Percentiles rank a stretch among this genome's conserved stretches.
Evolutionary conservation across 2,329 filamentous ascomycete genomes (phyloP).

Genomic region (Epichloe baconii): DNA sequence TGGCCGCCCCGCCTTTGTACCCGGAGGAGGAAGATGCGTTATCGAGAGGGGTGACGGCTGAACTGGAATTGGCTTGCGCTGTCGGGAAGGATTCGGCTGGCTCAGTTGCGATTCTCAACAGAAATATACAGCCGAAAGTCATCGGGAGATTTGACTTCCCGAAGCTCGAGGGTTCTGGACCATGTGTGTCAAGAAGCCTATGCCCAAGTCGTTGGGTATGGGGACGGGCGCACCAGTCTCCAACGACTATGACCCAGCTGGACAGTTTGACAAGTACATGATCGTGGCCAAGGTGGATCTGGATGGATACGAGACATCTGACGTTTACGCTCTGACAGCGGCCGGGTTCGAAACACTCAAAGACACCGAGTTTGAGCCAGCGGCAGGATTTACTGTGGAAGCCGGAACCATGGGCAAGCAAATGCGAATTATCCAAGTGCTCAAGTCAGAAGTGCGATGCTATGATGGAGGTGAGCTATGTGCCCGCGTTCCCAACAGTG

Average conservation of each 20-base stretch:
- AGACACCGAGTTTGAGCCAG: conserved; percentile 83
- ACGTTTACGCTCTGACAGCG: conserved; percentile 63
- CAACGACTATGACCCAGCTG: conserved; percentile 43
- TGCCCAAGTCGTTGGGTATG: conserved; percentile 39
- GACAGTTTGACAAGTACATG: conserved; percentile 65
- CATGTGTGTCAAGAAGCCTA: conserved; percentile 53
- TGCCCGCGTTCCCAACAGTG: not conserved
- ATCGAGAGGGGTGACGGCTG: conserved; percentile 34
- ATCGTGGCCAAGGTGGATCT: conserved; percentile 63
- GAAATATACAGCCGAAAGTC: conserved; percentile 61
- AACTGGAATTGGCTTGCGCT: conserved; percentile 46
- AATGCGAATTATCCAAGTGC: conserved; percentile 73
- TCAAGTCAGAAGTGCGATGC: conserved; percentile 74
- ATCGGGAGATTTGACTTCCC: conserved; percentile 57
- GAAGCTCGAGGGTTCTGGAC: conserved; percentile 73
- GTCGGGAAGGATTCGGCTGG: conserved; percentile 54
- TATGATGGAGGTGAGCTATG: conserved; percentile 67
- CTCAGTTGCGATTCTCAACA: conserved; percentile 63
- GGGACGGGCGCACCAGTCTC: conserved; percentile 35
- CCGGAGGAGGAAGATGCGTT: conserved; percentile 30
- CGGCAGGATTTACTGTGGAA: conserved; percentile 75
- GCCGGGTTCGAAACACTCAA: conserved; percentile 62
- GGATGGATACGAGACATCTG: conserved; percentile 61
- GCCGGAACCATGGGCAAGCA: conserved; percentile 72
- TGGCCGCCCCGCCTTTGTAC: conserved; percentile 39